Evolutionary conservation across 2,329 filamentous ascomycete species (phyloP).

Genomic region (Aureobasidium sp.): DNA sequence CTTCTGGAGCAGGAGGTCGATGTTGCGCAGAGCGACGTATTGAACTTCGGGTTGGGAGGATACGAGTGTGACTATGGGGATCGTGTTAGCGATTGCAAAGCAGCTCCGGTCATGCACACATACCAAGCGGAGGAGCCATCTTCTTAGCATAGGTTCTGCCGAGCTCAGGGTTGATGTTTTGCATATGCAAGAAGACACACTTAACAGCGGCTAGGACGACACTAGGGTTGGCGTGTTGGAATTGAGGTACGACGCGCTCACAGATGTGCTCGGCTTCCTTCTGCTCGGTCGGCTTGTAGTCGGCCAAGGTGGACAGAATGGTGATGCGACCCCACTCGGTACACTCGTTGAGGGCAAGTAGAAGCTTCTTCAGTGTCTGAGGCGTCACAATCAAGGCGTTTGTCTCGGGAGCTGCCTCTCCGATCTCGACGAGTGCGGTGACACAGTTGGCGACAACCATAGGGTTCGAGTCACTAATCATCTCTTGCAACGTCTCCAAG

Average conservation of each 20-base stretch:
- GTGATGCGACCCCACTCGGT: conserved; percentile 98
- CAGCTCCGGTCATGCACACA: conserved; percentile 23
- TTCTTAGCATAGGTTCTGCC: conserved; percentile 89
- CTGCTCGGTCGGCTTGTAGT: conserved; percentile 78
- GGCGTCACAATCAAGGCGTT: conserved; percentile 77
- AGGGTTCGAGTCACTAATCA: conserved; percentile 95
- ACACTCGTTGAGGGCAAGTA: conserved; percentile 95
- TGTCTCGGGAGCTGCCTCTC: conserved; percentile 84
- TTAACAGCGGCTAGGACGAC: conserved; percentile 97
- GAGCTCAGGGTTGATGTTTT: conserved; percentile 67
- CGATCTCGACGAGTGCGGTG: conserved; percentile 85
- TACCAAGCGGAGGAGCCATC: conserved; percentile 93
- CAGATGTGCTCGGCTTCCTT: conserved; percentile 99
- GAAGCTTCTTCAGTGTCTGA: conserved; percentile 82
- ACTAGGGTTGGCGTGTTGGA: conserved; percentile 96
- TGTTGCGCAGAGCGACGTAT: conserved; percentile 93
- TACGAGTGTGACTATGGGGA: conserved; percentile 73
- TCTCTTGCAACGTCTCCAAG: conserved; percentile 82
- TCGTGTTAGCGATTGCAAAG: conserved; percentile 20
- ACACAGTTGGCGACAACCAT: conserved; percentile 99
- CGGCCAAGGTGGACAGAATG: conserved; percentile 79
- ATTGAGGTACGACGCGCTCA: conserved; percentile 90
- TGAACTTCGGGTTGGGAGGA: conserved; percentile 95
- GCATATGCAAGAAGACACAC: conserved; percentile 96
- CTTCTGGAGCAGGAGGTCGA: conserved; percentile 89